Base-by-base conservation (phyloP, 1,284 basidiomycete species). In the Puccinia horiana region DNA sequence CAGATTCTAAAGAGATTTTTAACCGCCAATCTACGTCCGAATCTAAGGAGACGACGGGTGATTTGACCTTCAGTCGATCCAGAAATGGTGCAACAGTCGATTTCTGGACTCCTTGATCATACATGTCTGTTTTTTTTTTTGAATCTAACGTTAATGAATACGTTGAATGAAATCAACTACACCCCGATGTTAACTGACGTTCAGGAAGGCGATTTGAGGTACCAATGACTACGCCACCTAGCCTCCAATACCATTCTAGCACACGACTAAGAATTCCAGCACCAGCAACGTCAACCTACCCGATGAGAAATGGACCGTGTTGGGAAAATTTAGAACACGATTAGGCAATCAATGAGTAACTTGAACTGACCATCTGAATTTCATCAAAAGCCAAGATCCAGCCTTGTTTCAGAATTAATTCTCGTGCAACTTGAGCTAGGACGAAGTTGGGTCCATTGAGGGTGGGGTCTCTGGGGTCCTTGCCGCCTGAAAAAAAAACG, bases 201-300 rank as follows among this genome's bases (percentile, higher is more conserved):
- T 73, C 81, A 49, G 74, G 73, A 23, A 77, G 61, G 12, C 56
- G 61, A 58, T 75, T 76, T n/a, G 88, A 88, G 74, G 88, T 90
- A 0, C 88, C 89, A 3, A 90, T 88, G 47, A 93, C 88, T 23
- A 93, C 90, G 0, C 92, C 92, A 23, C 92, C 92, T 84, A 93
- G 89, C 2, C 92, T 89, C 92, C 92, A 93, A 85, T 91, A 93
- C 90, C 91, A 92, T 35, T 91, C 90, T 8, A 93, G 86, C 1
- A 93, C 91, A 82, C 92, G 90, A n/a, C 91, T 89, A 2, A 93
- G 88, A 18, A 93, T 88, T 0, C 86, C 86, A 23, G 85, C 84
- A 6, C 85, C 85, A 0, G 85, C 85, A 54, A 79, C 82, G 75
- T 67, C 56, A 44, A 58, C 52, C 56, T 63, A 37, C 63, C 5